phyloP scores from a whole-genome alignment of 2,329 filamentous ascomycete genomes.

The Lachnellula suecica region DNA sequence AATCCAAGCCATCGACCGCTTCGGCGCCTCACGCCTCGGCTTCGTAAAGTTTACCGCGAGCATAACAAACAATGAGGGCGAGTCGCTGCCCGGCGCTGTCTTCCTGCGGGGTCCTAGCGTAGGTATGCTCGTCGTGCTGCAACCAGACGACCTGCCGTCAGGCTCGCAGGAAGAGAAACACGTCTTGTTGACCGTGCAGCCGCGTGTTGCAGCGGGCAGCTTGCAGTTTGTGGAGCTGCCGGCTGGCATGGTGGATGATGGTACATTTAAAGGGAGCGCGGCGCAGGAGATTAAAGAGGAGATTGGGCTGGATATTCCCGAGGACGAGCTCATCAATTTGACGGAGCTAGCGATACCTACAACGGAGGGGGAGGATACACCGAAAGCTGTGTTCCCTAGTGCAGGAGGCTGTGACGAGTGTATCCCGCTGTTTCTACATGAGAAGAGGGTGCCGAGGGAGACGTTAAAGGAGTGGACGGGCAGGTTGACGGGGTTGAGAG shows the following conservation, averaged over 20 bases:
- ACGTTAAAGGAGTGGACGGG: constrained; percentile 56
- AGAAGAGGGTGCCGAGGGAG: constrained; percentile 48
- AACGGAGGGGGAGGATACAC: constrained; percentile 36
- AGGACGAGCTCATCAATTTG: constrained; percentile 49
- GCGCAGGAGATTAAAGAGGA: constrained; percentile 63
- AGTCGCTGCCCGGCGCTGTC: constrained; percentile 51
- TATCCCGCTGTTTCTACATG: constrained; percentile 57
- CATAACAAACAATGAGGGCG: constrained; percentile 47
- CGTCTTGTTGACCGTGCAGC: constrained; percentile 59
- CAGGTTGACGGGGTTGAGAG: constrained; percentile 55
- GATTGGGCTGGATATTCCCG: constrained; percentile 52
- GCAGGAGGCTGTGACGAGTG: constrained; percentile 61
- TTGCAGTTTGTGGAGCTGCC: constrained; percentile 56
- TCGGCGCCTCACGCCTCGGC: constrained; percentile 46
- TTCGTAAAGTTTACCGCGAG: constrained; percentile 55
- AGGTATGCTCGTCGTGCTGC: constrained; percentile 49
- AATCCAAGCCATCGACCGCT: constrained; percentile 54
- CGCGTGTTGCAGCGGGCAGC: constrained; percentile 55
- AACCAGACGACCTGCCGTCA: constrained; percentile 44
- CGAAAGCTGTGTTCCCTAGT: constrained; percentile 55
- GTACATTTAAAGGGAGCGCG: constrained; percentile 55
- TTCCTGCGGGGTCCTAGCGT: constrained; percentile 62
- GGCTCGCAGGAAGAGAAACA: constrained; percentile 47
- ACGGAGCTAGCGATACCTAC: constrained; percentile 52
- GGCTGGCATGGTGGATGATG: constrained; percentile 58